Evolutionary conservation across 768 basidiomycete genomes (phyloP).

Genomic region (Suillus subalutaceus): DNA sequence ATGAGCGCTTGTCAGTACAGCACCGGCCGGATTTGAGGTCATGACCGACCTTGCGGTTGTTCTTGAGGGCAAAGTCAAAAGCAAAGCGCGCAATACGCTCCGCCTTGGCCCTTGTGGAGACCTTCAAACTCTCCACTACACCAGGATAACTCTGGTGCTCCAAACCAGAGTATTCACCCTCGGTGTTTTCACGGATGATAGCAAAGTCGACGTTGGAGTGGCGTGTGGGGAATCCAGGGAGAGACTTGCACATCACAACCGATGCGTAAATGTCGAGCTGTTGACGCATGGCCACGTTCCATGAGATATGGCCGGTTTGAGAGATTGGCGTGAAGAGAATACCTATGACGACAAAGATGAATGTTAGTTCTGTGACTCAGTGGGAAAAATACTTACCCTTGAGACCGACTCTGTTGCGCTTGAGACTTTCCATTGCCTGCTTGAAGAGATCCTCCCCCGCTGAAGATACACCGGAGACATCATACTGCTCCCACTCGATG

Average conservation of each 20-base stretch:
- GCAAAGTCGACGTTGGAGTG: slow-evolving; percentile 98
- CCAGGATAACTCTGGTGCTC: slow-evolving; percentile 99
- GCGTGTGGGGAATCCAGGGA: slow-evolving; percentile 94
- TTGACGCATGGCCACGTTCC: slow-evolving; percentile 99
- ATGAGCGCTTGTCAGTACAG: slow-evolving; percentile 11
- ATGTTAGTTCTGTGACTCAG: slow-evolving; percentile 12
- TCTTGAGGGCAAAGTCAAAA: slow-evolving; percentile 98
- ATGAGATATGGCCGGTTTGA: slow-evolving; percentile 94
- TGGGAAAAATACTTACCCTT: slow-evolving; percentile 65
- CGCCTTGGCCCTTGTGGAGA: slow-evolving; percentile 92
- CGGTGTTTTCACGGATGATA: slow-evolving; percentile 99
- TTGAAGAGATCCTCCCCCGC: slow-evolving; percentile 95
- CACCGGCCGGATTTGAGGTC: background rate
- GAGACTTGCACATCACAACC: slow-evolving; percentile 96
- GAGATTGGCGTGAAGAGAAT: slow-evolving; percentile 99
- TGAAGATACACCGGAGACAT: slow-evolving; percentile 95
- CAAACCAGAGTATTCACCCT: slow-evolving; percentile 98
- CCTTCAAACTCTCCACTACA: slow-evolving; percentile 97
- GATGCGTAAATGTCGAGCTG: slow-evolving; percentile 99
- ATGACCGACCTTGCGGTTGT: slow-evolving; percentile 83
- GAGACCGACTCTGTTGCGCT: slow-evolving; percentile 95
- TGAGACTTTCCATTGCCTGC: slow-evolving; percentile 96
- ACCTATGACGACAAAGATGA: slow-evolving; percentile 48
- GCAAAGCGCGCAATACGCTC: slow-evolving; percentile 97
- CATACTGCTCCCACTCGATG: slow-evolving; percentile 98